phyloP scores from a whole-genome alignment of 2,329 filamentous ascomycete species.

The Cryphonectria nitschkei region DNA sequence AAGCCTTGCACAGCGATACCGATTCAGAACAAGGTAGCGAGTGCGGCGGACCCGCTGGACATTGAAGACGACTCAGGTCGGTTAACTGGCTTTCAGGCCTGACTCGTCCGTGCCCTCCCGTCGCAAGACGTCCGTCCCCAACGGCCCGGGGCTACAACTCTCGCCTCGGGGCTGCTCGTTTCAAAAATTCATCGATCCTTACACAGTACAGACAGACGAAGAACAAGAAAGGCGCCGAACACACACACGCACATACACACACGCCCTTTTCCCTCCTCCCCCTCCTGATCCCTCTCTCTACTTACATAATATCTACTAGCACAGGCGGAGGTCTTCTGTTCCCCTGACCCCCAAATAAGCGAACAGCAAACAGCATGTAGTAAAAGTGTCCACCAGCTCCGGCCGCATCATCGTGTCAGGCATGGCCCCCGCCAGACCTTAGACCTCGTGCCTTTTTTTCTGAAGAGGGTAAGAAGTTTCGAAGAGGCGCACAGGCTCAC shows the following conservation, averaged over 20 bases:
- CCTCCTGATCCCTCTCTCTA: neutral
- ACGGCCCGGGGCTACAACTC: constrained; percentile 6
- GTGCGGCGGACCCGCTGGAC: constrained; percentile 15
- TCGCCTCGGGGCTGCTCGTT: constrained; percentile 11
- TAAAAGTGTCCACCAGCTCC: neutral
- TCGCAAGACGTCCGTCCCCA: neutral
- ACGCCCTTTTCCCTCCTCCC: no score
- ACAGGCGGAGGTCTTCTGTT: neutral
- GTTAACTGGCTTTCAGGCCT: constrained; percentile 19
- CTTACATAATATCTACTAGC: neutral
- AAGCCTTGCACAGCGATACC: constrained; percentile 2
- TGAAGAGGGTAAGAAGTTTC: constrained; percentile 13
- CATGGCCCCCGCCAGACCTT: neutral
- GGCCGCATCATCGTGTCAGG: neutral
- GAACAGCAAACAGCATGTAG: neutral
- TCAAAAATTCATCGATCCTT: constrained; percentile 14
- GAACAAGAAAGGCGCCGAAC: neutral
- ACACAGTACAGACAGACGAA: neutral
- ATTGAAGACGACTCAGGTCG: constrained; percentile 3
- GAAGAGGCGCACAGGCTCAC: neutral
- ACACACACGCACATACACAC: no score
- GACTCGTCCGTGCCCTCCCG: constrained; percentile 24
- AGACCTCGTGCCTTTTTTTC: neutral
- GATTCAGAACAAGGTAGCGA: constrained; percentile 22
- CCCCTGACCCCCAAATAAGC: neutral